These are phyloP conservation scores for Russula sp. DNA, from an alignment of 768 basidiomycete genomes.

Conservation along the genomic window DNA sequence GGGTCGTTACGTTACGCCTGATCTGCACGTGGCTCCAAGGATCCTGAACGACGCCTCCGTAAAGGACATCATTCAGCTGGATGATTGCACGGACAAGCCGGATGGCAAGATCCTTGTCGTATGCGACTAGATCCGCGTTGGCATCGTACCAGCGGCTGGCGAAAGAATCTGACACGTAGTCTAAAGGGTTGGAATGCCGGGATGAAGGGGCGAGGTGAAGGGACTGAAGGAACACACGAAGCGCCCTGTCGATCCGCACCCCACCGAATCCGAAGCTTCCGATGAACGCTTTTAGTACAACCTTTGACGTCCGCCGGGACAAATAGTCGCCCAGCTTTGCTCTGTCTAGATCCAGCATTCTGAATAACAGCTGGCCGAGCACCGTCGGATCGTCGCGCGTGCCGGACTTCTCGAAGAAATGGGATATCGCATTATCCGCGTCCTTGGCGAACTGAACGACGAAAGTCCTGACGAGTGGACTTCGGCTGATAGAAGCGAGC, in stretches of 20 bases:
- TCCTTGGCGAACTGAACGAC: constrained; percentile 74
- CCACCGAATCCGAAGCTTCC: constrained; percentile 84
- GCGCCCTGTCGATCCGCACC: constrained; percentile 79
- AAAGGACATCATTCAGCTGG: constrained; percentile 84
- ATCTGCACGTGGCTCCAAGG: constrained; percentile 50
- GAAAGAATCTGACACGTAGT: constrained; percentile 77
- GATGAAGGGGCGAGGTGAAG: constrained; percentile 54
- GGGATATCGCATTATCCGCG: constrained; percentile 71
- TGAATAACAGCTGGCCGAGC: constrained; percentile 77
- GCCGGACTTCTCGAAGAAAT: constrained; percentile 57
- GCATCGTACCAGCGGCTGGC: constrained; percentile 88
- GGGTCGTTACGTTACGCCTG: constrained; percentile 54
- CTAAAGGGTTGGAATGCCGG: constrained; percentile 41
- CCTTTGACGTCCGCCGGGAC: constrained; percentile 62
- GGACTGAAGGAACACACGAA: constrained; percentile 84
- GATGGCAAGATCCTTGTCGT: constrained; percentile 74
- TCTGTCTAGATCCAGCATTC: constrained; percentile 77
- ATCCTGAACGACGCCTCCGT: constrained; percentile 63
- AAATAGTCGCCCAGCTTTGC: constrained; percentile 81
- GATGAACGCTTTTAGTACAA: constrained; percentile 75
- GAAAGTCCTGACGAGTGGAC: constrained; percentile 65
- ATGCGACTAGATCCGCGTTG: constrained; percentile 71
- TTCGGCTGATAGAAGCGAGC: constrained; percentile 39
- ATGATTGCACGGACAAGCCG: constrained; percentile 75
- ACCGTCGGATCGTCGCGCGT: constrained; percentile 59